Percentiles rank a stretch among this genome's conserved stretches.
Evolutionary conservation across 305 asterid species (phyloP).

Genomic region (Caryopteris hybrid): DNA sequence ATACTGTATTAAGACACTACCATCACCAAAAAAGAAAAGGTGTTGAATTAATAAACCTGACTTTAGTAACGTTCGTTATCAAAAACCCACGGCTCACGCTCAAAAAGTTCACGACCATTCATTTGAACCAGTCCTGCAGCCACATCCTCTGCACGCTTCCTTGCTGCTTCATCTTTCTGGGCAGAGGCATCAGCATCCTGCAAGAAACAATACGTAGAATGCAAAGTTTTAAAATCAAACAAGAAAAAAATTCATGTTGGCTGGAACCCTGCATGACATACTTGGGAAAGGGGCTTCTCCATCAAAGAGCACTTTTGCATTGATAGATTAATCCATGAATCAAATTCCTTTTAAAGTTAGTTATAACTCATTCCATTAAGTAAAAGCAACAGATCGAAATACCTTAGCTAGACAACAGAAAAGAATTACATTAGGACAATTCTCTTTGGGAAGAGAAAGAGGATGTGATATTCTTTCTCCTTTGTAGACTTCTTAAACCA

Average conservation of each 20-base stretch:
- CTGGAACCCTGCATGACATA: background rate
- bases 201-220: background rate
- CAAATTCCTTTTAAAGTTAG: background rate
- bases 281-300: background rate
- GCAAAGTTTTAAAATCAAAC: background rate
- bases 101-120: constrained; percentile 88
- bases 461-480: background rate
- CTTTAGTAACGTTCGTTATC: constrained; percentile 59
- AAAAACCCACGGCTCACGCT: constrained; percentile 74
- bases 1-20: background rate
- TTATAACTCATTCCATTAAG: background rate
- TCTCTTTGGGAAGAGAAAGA: background rate
- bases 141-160: constrained; percentile 79
- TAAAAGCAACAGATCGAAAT: background rate
- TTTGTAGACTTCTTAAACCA: background rate
- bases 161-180: constrained; percentile 54
- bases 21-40: background rate
- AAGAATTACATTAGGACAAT: background rate
- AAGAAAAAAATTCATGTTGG: background rate
- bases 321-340: background rate
- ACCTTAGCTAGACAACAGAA: background rate
- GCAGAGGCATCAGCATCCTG: constrained; percentile 74
- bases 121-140: constrained; percentile 64
- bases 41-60: background rate
- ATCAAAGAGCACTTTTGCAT: background rate